Evolutionary conservation across 345 rosid genomes (phyloP), one percentile per base, ranked within the genome.

Genomic region (Populus alba): DNA sequence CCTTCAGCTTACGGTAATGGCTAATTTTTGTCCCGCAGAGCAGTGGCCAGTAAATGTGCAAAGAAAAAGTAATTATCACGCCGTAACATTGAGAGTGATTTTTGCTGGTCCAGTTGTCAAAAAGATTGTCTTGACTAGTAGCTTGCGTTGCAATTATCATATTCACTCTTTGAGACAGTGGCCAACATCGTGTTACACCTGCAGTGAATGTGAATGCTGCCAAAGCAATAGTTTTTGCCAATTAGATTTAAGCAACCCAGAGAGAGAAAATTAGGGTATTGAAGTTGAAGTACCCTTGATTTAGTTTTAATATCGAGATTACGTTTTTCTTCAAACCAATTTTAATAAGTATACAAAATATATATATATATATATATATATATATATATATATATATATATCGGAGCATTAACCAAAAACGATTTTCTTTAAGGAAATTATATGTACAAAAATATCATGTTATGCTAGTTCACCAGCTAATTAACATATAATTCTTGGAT

Each of bases 41-140:
- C 84, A 81, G 67, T 81, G 84, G 55, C 9, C 15, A n/a, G 70
- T 0, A 17, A 77, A 25, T 25, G 84, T 78, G 41, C 84, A 81
- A 22, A 77, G 0, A 17, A 12, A 17, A 12, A 81, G 22, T 77
- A 74, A 5, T 16, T 16, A 27, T 39, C 53, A 25, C 80, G n/a
- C 83, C 0, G 77, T 3, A 43, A 74, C 1, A 8, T 1, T 77
- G 47, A 77, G 83, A 39, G 55, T 31, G 43, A 77, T 15, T 1
- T 18, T 67, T 8, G 80, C 45, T 0, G 83, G 83, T 29, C 83
- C 83, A 10, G 3, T 6, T 27, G 1, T 43, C 3, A 3, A 0
- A 0, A 17, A 81, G 1, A 35, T 17, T 72, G 74, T 1, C 47
- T 25, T 51, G 39, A 25, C 22, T 23, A n/a, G n/a, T n/a, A n/a